A percentile compares a stretch with the other conserved stretches of the same genome.
These are phyloP conservation scores for Ceratobasidium sp. DNA, from an alignment of 1,284 basidiomycete species.

Conservation along the genomic window DNA sequence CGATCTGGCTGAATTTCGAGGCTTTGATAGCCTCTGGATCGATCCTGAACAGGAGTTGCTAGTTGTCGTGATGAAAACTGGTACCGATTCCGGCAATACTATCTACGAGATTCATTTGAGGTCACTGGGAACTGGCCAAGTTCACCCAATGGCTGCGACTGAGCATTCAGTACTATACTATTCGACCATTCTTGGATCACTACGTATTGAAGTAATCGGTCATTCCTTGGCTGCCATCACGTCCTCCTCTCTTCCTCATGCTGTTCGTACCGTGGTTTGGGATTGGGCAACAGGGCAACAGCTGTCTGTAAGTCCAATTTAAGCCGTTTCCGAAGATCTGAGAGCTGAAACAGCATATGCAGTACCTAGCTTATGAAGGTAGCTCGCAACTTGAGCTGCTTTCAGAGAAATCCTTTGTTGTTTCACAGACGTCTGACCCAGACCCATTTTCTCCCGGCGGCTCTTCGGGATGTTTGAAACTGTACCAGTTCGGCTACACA, in stretches of 20 bases:
- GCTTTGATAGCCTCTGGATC: background rate
- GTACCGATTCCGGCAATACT: background rate
- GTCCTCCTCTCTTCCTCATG: background rate
- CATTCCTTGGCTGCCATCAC: background rate
- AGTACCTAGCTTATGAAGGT: background rate
- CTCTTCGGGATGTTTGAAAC: background rate
- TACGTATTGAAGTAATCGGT: background rate
- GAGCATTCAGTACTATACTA: background rate
- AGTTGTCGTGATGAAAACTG: background rate
- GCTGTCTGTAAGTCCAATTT: background rate
- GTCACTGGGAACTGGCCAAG: background rate
- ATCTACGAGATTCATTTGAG: slow-evolving; percentile 10
- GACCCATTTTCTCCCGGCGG: background rate
- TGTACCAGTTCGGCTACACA: background rate
- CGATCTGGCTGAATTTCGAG: background rate
- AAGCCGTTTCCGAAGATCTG: background rate
- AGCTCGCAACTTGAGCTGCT: background rate
- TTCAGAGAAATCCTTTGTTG: slow-evolving; percentile 4
- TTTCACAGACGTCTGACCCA: background rate
- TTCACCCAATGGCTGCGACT: background rate
- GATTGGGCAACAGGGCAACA: slow-evolving; percentile 13
- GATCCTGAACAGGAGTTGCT: slow-evolving; percentile 26
- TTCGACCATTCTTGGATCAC: background rate
- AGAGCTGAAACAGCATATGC: background rate
- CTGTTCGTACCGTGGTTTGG: background rate